A percentile compares a stretch with the other conserved stretches of the same genome.
phyloP scores from a whole-genome alignment of 768 basidiomycete genomes.

The Coprinellus micaceus region DNA sequence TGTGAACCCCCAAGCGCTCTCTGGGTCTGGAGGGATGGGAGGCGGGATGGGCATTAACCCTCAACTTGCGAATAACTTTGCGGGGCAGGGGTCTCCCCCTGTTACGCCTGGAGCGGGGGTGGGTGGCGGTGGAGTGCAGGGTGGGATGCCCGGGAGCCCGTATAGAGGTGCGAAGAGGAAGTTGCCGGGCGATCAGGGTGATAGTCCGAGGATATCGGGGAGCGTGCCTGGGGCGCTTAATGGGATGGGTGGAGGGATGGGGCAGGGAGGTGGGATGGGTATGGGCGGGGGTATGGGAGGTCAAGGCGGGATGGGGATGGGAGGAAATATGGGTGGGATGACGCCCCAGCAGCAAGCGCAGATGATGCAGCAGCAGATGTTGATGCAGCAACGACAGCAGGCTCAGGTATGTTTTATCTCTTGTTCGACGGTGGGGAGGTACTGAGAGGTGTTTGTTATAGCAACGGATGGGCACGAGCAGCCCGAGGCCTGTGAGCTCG shows the following conservation, averaged over 20 bases:
- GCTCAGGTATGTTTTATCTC: too few species aligned
- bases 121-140: neutral
- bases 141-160: neutral
- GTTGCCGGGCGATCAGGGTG: neutral
- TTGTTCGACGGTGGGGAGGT: too few species aligned
- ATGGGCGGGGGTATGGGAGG: too few species aligned
- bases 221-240: neutral
- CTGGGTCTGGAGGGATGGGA: neutral
- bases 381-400: slow-evolving; percentile 12
- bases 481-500: slow-evolving; percentile 1
- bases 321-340: neutral
- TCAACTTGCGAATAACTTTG: neutral
- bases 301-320: too few species aligned
- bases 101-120: slow-evolving; percentile 2
- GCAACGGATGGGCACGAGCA: slow-evolving; percentile 6
- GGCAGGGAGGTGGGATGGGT: neutral
- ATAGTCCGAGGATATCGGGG: slow-evolving; percentile 5
- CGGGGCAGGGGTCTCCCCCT: slow-evolving; percentile 1
- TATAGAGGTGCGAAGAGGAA: slow-evolving; percentile 6
- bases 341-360: slow-evolving; percentile 12
- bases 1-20: too few species aligned
- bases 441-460: too few species aligned
- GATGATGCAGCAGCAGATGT: slow-evolving; percentile 9
- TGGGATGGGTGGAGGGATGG: neutral
- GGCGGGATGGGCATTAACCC: neutral